These are phyloP conservation scores for Grammothele lineata DNA, from an alignment of 768 basidiomycete species.

Conservation along the genomic window DNA sequence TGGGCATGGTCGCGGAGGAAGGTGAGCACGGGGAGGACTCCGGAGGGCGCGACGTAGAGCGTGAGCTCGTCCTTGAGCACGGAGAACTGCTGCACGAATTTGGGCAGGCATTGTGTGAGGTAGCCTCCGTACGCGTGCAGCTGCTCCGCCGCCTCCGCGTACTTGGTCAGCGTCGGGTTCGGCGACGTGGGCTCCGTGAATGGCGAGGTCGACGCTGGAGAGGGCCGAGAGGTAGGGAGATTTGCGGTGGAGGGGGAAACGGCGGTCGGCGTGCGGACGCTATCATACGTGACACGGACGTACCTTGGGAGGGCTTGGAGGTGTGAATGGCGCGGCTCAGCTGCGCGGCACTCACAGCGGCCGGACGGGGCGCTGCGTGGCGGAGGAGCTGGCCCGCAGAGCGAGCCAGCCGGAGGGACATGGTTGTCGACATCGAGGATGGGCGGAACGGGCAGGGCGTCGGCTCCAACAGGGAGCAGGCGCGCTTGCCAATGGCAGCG, in stretches of 20 bases:
- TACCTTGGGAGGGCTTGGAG: conserved; percentile 42
- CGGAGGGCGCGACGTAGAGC: conserved; percentile 80
- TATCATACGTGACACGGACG: conserved; percentile 1
- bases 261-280: not conserved
- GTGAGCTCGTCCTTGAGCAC: conserved; percentile 95
- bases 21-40: conserved; percentile 77
- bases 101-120: conserved; percentile 88
- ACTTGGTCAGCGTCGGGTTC: conserved; percentile 73
- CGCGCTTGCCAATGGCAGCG: conserved; percentile 1
- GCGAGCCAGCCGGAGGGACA: conserved; percentile 44
- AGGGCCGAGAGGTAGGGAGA: conserved; percentile 1
- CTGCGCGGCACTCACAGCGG: conserved; percentile 21
- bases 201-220: conserved; percentile 63
- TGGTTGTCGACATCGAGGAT: conserved; percentile 25
- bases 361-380: conserved; percentile 33
- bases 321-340: conserved; percentile 41
- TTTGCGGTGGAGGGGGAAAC: not conserved
- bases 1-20: conserved; percentile 95
- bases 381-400: conserved; percentile 41
- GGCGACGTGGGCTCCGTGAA: conserved; percentile 88
- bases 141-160: conserved; percentile 68
- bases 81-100: conserved; percentile 97
- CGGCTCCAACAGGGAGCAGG: conserved; percentile 3
- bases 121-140: conserved; percentile 93
- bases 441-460: conserved; percentile 5